Percentiles rank a stretch among this genome's conserved stretches.
Conservation (phyloP, 2,329 filamentous ascomycete species). For the Ophiocordyceps camponoti-saundersi region DNA sequence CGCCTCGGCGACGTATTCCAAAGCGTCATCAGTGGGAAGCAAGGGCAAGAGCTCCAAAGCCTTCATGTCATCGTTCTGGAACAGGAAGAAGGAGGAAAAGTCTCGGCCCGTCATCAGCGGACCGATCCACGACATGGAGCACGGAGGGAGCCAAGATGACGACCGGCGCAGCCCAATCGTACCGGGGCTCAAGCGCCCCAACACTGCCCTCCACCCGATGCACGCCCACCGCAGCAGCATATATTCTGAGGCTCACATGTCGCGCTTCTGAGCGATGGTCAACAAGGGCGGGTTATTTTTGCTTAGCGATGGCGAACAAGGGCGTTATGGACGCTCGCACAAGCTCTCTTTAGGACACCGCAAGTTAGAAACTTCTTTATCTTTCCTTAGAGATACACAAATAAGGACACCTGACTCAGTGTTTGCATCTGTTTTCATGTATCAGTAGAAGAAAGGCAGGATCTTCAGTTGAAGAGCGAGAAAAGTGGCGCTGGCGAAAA, state of each 20-base stretch:
- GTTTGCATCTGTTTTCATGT: too few species aligned
- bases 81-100: slow-evolving; percentile 10
- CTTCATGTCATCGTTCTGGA: slow-evolving; percentile 17
- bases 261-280: slow-evolving; percentile 23
- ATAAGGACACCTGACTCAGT: too few species aligned
- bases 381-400: too few species aligned
- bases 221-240: slow-evolving; percentile 22
- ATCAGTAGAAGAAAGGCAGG: too few species aligned
- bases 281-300: background rate
- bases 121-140: slow-evolving; percentile 19
- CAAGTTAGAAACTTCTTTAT: too few species aligned
- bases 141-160: slow-evolving; percentile 7
- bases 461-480: too few species aligned
- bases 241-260: slow-evolving; percentile 34
- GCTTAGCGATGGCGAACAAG: background rate
- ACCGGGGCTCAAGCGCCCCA: slow-evolving; percentile 35
- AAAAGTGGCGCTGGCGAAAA: too few species aligned
- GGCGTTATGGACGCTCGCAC: background rate
- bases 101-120: slow-evolving; percentile 15
- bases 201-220: slow-evolving; percentile 40
- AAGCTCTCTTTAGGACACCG: too few species aligned
- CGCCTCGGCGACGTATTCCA: slow-evolving; percentile 24
- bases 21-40: slow-evolving; percentile 16
- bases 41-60: slow-evolving; percentile 22
- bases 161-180: slow-evolving; percentile 35